Evolutionary conservation across 441 rosid genomes (phyloP).

Genomic region (Populus tomentosa): DNA sequence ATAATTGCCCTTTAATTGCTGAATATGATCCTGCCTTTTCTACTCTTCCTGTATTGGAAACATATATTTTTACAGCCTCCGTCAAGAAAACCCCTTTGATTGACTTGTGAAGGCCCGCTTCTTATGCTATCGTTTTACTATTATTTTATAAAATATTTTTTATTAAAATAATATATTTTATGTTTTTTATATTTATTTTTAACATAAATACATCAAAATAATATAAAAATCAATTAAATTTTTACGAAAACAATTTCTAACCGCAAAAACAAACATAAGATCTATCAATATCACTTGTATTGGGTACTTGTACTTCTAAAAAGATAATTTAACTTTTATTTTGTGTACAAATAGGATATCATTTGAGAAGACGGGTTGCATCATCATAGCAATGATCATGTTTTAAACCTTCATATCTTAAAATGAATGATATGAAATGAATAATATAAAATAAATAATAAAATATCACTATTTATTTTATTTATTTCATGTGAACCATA

Average conservation of each 20-base stretch:
- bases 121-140: not conserved
- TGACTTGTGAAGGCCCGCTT: not conserved
- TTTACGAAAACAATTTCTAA: too few species aligned
- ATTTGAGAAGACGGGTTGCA: rapidly evolving
- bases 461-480: too few species aligned
- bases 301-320: not conserved
- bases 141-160: not conserved
- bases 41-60: constrained; percentile 7
- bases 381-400: too few species aligned
- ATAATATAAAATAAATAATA: too few species aligned
- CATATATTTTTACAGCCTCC: not conserved
- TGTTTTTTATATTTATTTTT: too few species aligned
- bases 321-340: not conserved
- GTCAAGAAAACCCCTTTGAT: not conserved
- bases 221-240: too few species aligned
- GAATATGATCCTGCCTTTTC: not conserved
- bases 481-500: too few species aligned
- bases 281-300: not conserved
- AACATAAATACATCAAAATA: too few species aligned
- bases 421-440: too few species aligned
- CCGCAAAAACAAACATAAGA: not conserved
- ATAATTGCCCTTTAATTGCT: constrained; percentile 27
- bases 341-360: not conserved
- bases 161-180: too few species aligned
- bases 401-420: too few species aligned